These are phyloP conservation scores for Polyporus tsugae DNA, from an alignment of 1,284 basidiomycete species.

Conservation along the genomic window DNA sequence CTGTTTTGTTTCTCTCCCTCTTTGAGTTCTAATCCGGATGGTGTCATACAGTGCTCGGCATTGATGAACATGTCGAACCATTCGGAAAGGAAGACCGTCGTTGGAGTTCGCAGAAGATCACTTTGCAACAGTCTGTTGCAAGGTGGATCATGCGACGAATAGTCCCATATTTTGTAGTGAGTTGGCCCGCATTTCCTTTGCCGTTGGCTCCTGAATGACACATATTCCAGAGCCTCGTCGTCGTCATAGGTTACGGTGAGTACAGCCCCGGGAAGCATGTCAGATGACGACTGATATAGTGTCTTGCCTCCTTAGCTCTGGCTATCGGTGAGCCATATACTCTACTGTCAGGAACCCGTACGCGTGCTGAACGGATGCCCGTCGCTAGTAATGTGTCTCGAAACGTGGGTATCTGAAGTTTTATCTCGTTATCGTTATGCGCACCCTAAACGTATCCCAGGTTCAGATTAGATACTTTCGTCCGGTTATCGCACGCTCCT, in stretches of 20 bases:
- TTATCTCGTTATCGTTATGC: background rate
- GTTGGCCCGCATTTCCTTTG: background rate
- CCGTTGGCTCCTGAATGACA: too few relatives aligned
- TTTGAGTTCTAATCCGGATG: background rate
- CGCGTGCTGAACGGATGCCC: background rate
- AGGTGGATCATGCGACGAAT: constrained; percentile 27
- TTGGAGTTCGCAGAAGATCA: constrained; percentile 26
- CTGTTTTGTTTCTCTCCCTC: background rate
- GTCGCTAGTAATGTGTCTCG: constrained; percentile 29
- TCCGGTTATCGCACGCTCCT: constrained; percentile 19
- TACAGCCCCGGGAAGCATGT: background rate
- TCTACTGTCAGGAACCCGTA: too few relatives aligned
- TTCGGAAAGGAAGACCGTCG: constrained; percentile 30
- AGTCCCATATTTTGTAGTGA: constrained; percentile 28
- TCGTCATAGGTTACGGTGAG: constrained; percentile 33
- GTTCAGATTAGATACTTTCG: constrained; percentile 26
- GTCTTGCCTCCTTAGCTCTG: background rate
- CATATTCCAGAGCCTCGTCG: constrained; percentile 17
- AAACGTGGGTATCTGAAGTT: constrained; percentile 24
- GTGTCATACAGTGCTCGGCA: constrained; percentile 21
- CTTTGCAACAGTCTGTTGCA: constrained; percentile 17
- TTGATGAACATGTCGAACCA: constrained; percentile 28
- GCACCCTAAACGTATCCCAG: constrained; percentile 3
- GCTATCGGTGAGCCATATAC: background rate
- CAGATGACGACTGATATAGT: background rate